Base-by-base conservation (phyloP, 2,329 filamentous ascomycete genomes). In the Aspergillus fijiensis region DNA sequence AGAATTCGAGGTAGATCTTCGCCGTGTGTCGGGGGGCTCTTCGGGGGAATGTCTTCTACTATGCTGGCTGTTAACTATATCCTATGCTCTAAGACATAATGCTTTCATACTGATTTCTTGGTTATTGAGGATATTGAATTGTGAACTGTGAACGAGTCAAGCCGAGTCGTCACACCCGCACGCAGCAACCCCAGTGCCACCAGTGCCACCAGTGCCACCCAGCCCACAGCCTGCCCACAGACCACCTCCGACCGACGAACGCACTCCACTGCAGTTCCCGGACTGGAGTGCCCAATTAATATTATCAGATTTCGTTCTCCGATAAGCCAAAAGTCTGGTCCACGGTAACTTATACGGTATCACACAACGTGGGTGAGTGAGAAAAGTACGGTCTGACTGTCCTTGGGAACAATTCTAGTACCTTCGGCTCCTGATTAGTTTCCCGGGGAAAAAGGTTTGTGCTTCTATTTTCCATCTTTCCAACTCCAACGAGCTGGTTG, bases 151-250 rank as follows among this genome's bases (percentile, higher is more conserved):
- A 7, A 4, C 16, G 39, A 45, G n/a, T n/a, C 16, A 9, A 45
- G 6, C 39, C 5, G 14, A 35, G 33, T 35, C 11, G 33, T 35
- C 11, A 45, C 39, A 45, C n/a, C 14, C 39, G 16, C 39, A 45
- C 33, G 14, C 33, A 29, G 27, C 27, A 29, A 29, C 27, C 27
- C 27, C 27, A 29, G 27, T 29, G 27, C 27, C 27, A 27, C 27
- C 25, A 27, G 25, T 27, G 27, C 27, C 6, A n/a, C 39, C 39
- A 45, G 29, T 33, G 25, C 23, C 49, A 31, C 49, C 31, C 53
- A 55, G 52, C 52, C 52, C 53, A 53, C 42, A 47, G 16, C 23
- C 16, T 23, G 52, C 39, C 31, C 53, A 55, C 53, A 55, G 53
- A 55, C 53, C 53, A 55, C 53, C 16, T n/a, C 23, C 49, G 23